phyloP scores from a whole-genome alignment of 75 land plant genomes.

The Picea sitchensis region DNA sequence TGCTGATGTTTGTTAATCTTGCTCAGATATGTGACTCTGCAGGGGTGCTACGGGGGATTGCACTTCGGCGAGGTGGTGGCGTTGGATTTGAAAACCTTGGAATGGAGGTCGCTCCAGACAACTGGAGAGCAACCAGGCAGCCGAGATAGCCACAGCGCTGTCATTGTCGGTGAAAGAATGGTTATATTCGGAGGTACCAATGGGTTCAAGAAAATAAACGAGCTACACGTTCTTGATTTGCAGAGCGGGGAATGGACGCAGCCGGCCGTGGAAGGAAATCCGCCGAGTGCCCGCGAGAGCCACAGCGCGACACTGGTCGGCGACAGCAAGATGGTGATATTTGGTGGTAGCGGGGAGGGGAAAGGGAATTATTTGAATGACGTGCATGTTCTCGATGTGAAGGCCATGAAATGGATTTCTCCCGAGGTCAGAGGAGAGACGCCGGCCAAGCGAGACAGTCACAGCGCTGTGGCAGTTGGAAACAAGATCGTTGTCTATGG shows the following conservation, averaged over 20 bases:
- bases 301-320: constrained; percentile 67
- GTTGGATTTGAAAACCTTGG: constrained; percentile 55
- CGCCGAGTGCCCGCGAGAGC: constrained; percentile 83
- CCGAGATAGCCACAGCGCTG: constrained; percentile 83
- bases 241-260: constrained; percentile 50
- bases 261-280: constrained; percentile 49
- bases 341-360: constrained; percentile 94
- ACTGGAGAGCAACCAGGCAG: constrained; percentile 61
- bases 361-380: constrained; percentile 79
- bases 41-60: constrained; percentile 82
- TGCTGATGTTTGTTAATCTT: no score
- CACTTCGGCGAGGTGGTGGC: constrained; percentile 69
- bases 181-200: constrained; percentile 86
- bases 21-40: not conserved
- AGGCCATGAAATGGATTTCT: constrained; percentile 64
- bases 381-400: constrained; percentile 76
- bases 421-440: constrained; percentile 60
- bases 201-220: constrained; percentile 71
- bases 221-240: constrained; percentile 72
- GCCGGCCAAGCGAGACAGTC: constrained; percentile 81
- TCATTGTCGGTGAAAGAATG: constrained; percentile 51
- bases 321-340: constrained; percentile 64
- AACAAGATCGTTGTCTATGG: constrained; percentile 73
- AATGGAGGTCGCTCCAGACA: constrained; percentile 47
- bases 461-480: constrained; percentile 58